Percentiles rank a stretch among this genome's conserved stretches.
These are phyloP conservation scores for Euphorbia celastroides DNA, from an alignment of 441 rosid genomes.

Conservation along the genomic window DNA sequence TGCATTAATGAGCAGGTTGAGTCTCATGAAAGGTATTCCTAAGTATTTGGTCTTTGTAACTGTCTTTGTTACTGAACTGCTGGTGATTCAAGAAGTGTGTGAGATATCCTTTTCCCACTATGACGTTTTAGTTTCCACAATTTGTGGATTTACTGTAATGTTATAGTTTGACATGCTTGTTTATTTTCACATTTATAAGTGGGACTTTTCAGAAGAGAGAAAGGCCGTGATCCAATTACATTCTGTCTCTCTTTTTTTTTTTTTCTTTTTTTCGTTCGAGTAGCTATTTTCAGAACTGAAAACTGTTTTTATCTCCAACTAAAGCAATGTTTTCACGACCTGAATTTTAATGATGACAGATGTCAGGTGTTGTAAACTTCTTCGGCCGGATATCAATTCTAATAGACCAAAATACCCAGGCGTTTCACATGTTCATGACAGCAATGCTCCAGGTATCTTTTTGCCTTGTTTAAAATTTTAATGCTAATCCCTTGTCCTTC, in stretches of 20 bases:
- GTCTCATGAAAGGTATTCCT: not conserved
- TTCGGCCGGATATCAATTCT: conserved; percentile 86
- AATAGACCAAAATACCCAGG: conserved; percentile 95
- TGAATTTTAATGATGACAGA: conserved; percentile 38
- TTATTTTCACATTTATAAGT: not conserved
- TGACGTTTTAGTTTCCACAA: not conserved
- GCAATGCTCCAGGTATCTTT: conserved; percentile 87
- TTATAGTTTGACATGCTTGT: not conserved
- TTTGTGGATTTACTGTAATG: not conserved
- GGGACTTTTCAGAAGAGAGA: not conserved
- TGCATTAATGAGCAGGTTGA: not conserved
- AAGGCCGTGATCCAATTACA: not conserved
- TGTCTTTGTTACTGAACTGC: not conserved
- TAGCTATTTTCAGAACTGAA: not conserved
- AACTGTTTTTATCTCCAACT: not conserved
- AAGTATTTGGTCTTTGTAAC: not conserved
- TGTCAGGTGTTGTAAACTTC: conserved; percentile 90
- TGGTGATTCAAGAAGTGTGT: not conserved
- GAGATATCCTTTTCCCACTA: not conserved
- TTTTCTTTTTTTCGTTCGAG: not conserved
- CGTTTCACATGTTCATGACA: conserved; percentile 92
- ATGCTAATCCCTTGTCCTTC: not conserved
- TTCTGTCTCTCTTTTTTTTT: too few relatives aligned
- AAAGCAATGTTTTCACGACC: not conserved
- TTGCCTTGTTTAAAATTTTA: not conserved